Evolutionary conservation across 2,329 filamentous ascomycete genomes (phyloP), one percentile per base, ranked within the genome.

Genomic region (Exserohilum turcica): DNA sequence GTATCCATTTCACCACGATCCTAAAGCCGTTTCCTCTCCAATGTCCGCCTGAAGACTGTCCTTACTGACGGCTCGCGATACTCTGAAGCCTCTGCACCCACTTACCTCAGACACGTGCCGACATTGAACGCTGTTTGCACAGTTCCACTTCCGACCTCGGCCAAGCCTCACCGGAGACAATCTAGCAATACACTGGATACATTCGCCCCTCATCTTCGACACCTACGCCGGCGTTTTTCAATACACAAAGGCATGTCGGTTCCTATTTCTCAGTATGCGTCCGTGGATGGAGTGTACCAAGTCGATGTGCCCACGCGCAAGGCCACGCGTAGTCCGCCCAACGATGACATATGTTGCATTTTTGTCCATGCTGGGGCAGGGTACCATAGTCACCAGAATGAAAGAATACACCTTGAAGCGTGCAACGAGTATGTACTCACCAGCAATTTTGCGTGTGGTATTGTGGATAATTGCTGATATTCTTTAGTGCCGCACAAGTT

Each of bases 301-400:
- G 43, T 43, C 24, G 66, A 70, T 9, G 43, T 58, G 28, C 60
- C 62, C 27, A 57, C 59, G 19, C 70, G 68, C 43, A 79, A 79
- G 68, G 77, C 77, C 45, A 63, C 65, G 47, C 66, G 66, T 56
- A 75, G 68, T 57, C 68, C 72, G 45, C 64, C 68, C 40, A 72
- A 72, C 15, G 75, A 78, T 24, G 78, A 83, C 60, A 77, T 86
- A 8, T 86, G 86, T 52, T 92, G 91, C 54, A 93, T 99, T 46
- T 97, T 96, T 74, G 88, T 99, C 38, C 94, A 99, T 75, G 94
- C 93, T 32, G 94, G 94, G 29, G 94, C 94, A 13, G 94, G 94
- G 3, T 99, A 91, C 67, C 94, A 99, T 74, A 97, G 92, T 70
- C 80, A 84, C 19, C 84, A 89, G 55, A 97, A 97, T 70, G 92